Base-by-base conservation (phyloP, 495 filamentous ascomycete genomes). In the Evernia prunastri region DNA sequence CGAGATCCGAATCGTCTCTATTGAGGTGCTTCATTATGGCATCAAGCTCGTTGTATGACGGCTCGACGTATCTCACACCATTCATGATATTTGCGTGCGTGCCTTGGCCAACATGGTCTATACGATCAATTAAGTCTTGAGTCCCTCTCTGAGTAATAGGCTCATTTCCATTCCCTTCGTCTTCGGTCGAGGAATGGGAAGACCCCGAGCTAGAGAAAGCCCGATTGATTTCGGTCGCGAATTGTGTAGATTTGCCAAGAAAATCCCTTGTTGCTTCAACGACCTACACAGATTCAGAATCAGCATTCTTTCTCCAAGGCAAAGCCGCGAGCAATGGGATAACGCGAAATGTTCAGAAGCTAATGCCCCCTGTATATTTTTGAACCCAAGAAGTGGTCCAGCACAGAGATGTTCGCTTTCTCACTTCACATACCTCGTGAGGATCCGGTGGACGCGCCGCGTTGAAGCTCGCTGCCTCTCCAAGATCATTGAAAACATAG, bases 11-110 rank as follows among this genome's bases (percentile, higher is more conserved):
- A 63, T 88, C 86, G 37, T 79, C 82, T 54, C 84, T 80, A 70
- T 91, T 87, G 59, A 96, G 80, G 56, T 91, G 87, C 23, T 86
- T 85, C 89, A 96, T 94, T 59, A 96, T 80, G 33, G 84, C 89
- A 73, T 96, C 90, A 66, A 95, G 86, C 71, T 95, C 90, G 61
- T 87, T 86, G 65, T 89, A 87, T 49, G 88, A 85, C 29, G 84
- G 84, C 36, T 69, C 68, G 25, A 72, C 59, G 37, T 71, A 67
- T 62, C 69, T 66, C 31, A 68, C 62, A 27, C 67, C 68, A 59
- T 68, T 45, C 58, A 65, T 57, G 23, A 67, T 60, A 37, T 58
- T 54, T 33, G 25, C 25, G 12, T 54, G 29, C 13, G 51, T 54
- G 29, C 51, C 68, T 43, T 53, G 36, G 39, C 53, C 36, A 43